phyloP scores from a whole-genome alignment of 1,284 basidiomycete genomes.

The Entoloma clypeatum region DNA sequence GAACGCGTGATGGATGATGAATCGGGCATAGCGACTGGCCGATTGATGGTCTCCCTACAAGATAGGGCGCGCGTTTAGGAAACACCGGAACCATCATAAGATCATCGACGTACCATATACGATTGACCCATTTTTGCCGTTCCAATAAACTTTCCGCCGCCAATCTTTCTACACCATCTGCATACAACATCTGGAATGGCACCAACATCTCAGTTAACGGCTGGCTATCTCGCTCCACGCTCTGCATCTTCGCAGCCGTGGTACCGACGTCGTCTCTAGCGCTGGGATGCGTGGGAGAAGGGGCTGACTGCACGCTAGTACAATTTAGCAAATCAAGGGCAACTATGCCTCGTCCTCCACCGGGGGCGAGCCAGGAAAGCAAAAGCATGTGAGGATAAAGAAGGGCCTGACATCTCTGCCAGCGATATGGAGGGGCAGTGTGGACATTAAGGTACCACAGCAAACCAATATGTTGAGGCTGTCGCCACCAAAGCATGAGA shows the following conservation, averaged over 20 bases:
- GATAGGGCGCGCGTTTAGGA: conserved; percentile 6
- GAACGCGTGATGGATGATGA: conserved; percentile 49
- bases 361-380: conserved; percentile 77
- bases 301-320: conserved; percentile 74
- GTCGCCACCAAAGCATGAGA: conserved; percentile 16
- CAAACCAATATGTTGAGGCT: conserved; percentile 80
- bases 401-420: conserved; percentile 82
- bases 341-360: conserved; percentile 75
- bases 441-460: conserved; percentile 92
- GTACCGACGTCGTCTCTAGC: conserved; percentile 83
- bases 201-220: conserved; percentile 69
- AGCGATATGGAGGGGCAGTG: conserved; percentile 68
- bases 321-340: conserved; percentile 82
- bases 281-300: conserved; percentile 72
- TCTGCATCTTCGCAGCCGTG: conserved; percentile 64
- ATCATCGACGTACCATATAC: conserved; percentile 64
- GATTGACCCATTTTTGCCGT: conserved; percentile 83
- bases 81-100: conserved; percentile 6
- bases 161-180: conserved; percentile 81
- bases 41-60: conserved; percentile 64
- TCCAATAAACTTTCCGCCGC: conserved; percentile 81
- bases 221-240: conserved; percentile 40
- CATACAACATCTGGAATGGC: conserved; percentile 85
- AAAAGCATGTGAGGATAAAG: conserved; percentile 77
- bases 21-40: conserved; percentile 34